Conservation (phyloP, 768 basidiomycete genomes). For the Amanita fuliginea region DNA sequence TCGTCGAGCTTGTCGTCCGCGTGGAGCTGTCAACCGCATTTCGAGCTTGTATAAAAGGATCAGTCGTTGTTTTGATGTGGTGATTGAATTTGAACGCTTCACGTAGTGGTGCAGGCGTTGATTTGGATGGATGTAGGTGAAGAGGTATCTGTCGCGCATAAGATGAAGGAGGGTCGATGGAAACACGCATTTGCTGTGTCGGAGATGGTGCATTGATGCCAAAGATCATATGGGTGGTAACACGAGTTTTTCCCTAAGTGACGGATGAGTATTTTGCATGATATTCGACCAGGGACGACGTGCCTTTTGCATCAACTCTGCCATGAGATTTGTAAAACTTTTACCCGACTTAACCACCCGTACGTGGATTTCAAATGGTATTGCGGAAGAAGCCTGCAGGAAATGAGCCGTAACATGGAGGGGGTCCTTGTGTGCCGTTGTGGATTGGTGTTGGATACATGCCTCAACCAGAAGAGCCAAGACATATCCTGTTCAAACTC, state of each 20-base stretch:
- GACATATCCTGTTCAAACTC: constrained; percentile 37
- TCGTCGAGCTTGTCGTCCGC: constrained; percentile 25
- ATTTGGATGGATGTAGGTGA: constrained; percentile 37
- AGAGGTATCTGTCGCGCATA: constrained; percentile 54
- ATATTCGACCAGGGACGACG: not conserved
- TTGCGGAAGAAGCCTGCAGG: constrained; percentile 30
- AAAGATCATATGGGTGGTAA: constrained; percentile 48
- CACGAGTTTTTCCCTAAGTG: constrained; percentile 29
- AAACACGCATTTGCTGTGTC: constrained; percentile 16
- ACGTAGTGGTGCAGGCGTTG: constrained; percentile 13
- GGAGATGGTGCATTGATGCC: constrained; percentile 28
- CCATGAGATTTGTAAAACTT: constrained; percentile 45
- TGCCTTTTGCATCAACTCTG: constrained; percentile 48
- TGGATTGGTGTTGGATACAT: constrained; percentile 38
- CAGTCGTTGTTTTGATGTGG: constrained; percentile 26
- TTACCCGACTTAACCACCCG: constrained; percentile 35
- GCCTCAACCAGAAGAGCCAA: constrained; percentile 45
- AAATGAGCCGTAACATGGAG: constrained; percentile 54
- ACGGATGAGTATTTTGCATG: not conserved
- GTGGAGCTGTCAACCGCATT: constrained; percentile 26
- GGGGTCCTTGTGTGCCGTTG: constrained; percentile 39
- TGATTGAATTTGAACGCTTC: constrained; percentile 24
- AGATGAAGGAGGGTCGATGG: constrained; percentile 38
- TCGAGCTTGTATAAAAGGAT: constrained; percentile 25
- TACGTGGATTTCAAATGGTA: constrained; percentile 36